Base-by-base conservation (phyloP, 768 basidiomycete genomes). In the Sporobolomyces phaffii region DNA sequence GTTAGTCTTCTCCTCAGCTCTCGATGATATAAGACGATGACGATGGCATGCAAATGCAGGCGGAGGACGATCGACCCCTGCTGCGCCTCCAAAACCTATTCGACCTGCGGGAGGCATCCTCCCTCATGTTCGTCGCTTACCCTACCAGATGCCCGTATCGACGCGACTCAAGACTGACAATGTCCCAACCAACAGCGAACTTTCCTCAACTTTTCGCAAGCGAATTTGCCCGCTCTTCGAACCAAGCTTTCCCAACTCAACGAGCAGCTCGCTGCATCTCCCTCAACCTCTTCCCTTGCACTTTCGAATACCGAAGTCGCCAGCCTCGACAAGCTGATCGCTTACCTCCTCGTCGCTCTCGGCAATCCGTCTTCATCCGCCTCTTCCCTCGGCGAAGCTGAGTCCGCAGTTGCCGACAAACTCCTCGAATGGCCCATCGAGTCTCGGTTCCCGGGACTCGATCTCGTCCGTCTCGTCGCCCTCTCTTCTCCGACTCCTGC, bases 141-240 rank as follows among this genome's bases (percentile, higher is more conserved):
- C 1, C 5, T 18, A 14, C 26, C 53, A 13, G 59, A 17, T 29
- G 31, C 8, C 20, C 15, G 6, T 11, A 3, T 10, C 17, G 7
- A 6, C 28, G 26, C 26, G 20, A 4, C 0, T 17, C 44, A 3
- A 11, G n/a, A 17, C 31, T 6, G 20, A 31, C 9, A 20, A 10
- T 17, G n/a, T 58, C 14, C n/a, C 61, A 2, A 24, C 18, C 13
- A 14, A 51, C 59, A 68, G 49, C 57, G 34, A 22, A 44, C 58
- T 43, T 80, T 82, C 47, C 82, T 90, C 24, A 80, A 82, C n/a
- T 94, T 97, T 81, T 90, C 88, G 70, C 89, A 91, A 80, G 89
- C 86, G 4, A 86, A 85, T 76, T 82, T 93, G 31, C 74, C 81
- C 26, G 89, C 89, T 22, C 89, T 93, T 85, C 85, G 84, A 73